phyloP scores from a whole-genome alignment of 1,284 basidiomycete genomes.

The Boletus sp. region DNA sequence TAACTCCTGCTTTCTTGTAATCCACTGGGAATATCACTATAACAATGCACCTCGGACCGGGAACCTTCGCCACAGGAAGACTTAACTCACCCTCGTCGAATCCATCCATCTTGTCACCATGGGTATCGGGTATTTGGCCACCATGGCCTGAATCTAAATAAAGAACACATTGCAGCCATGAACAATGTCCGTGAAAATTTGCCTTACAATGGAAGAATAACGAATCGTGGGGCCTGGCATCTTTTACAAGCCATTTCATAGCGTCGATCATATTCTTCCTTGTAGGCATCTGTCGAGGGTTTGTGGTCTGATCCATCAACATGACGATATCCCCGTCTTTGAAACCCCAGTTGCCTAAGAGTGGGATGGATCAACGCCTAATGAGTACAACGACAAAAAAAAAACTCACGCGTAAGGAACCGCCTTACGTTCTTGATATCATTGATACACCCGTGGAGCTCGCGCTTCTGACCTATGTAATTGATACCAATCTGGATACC shows the following conservation, averaged over 20 bases:
- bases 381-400: neutral
- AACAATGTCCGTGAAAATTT: neutral
- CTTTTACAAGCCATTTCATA: constrained; percentile 84
- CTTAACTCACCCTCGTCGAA: constrained; percentile 57
- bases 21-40: constrained; percentile 73
- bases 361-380: neutral
- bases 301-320: constrained; percentile 68
- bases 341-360: constrained; percentile 58
- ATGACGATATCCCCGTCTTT: constrained; percentile 70
- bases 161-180: neutral
- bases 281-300: constrained; percentile 66
- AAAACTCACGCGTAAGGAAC: constrained; percentile 63
- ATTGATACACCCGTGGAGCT: constrained; percentile 78
- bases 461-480: constrained; percentile 60
- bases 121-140: constrained; percentile 66
- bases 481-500: constrained; percentile 66
- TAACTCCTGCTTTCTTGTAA: constrained; percentile 62
- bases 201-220: constrained; percentile 81
- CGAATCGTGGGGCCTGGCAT: constrained; percentile 73
- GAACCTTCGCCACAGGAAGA: neutral
- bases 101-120: constrained; percentile 69
- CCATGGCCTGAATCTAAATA: constrained; percentile 76
- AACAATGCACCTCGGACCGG: neutral
- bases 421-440: constrained; percentile 70
- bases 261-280: constrained; percentile 75